phyloP scores from a whole-genome alignment of 495 filamentous ascomycete genomes.

The Neurospora sublineolata region DNA sequence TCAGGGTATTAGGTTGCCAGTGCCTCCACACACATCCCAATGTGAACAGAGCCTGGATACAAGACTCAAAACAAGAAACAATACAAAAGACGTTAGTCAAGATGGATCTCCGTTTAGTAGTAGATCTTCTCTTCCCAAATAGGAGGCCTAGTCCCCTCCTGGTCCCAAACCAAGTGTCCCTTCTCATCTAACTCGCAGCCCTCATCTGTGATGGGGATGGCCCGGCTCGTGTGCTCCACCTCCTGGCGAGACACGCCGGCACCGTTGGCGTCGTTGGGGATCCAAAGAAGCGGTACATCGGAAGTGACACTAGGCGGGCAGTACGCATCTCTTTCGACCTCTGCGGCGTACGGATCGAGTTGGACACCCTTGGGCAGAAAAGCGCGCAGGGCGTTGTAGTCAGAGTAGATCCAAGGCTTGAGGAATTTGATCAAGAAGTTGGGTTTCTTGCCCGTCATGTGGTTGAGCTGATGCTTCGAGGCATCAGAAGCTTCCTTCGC shows the following conservation, averaged over 20 bases:
- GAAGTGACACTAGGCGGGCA: conserved; percentile 59
- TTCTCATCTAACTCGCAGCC: conserved; percentile 72
- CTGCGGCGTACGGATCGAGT: conserved; percentile 43
- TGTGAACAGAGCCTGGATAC: not conserved
- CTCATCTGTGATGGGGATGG: conserved; percentile 75
- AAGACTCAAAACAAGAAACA: not conserved
- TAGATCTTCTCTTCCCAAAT: conserved; percentile 63
- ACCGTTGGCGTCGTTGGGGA: conserved; percentile 52
- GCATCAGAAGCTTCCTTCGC: conserved; percentile 1
- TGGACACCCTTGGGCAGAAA: conserved; percentile 50
- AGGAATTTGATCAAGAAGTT: conserved; percentile 56
- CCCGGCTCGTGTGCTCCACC: conserved; percentile 54
- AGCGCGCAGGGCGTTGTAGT: conserved; percentile 60
- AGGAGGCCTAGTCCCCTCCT: conserved; percentile 59
- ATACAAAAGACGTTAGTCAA: not conserved
- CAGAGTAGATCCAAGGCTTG: conserved; percentile 62
- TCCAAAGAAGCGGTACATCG: conserved; percentile 65
- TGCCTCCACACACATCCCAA: not conserved
- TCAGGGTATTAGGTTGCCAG: not conserved
- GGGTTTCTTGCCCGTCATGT: conserved; percentile 23
- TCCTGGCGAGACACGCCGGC: conserved; percentile 71
- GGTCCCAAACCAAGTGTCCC: conserved; percentile 65
- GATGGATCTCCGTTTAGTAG: conserved; percentile 24
- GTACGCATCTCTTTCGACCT: conserved; percentile 60
- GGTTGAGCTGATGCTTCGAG: not conserved